These are phyloP conservation scores for Yamadazyma spencermartinsiae DNA, from an alignment of 1,139 yeast species.

Conservation along the genomic window DNA sequence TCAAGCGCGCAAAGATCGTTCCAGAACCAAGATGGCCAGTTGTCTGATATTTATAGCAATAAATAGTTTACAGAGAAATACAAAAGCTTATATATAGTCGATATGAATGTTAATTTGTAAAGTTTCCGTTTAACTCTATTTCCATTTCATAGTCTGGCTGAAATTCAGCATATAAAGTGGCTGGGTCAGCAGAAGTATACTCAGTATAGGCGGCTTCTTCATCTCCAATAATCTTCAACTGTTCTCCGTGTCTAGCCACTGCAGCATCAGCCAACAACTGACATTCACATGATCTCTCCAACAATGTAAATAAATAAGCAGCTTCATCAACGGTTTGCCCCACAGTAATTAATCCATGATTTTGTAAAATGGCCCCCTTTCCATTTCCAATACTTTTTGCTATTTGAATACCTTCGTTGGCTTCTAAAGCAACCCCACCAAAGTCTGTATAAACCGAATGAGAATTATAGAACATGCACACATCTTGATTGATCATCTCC, in stretches of 20 bases:
- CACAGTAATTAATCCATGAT: constrained; percentile 78
- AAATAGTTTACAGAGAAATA: not conserved
- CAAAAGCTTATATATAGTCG: not conserved
- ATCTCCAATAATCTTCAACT: constrained; percentile 46
- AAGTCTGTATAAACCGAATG: constrained; percentile 68
- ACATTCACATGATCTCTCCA: constrained; percentile 70
- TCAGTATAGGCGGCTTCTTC: constrained; percentile 72
- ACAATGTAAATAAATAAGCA: constrained; percentile 64
- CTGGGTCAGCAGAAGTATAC: constrained; percentile 63
- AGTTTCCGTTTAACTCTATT: constrained; percentile 22
- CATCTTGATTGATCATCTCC: constrained; percentile 82
- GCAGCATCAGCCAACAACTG: constrained; percentile 65
- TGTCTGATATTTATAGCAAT: not conserved
- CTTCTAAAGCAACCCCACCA: constrained; percentile 80
- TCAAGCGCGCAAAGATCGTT: constrained; percentile 8
- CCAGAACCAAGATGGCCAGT: constrained; percentile 17
- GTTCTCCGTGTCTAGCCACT: constrained; percentile 30
- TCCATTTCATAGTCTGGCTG: constrained; percentile 55
- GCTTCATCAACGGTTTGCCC: constrained; percentile 84
- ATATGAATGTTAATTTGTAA: constrained; percentile 11
- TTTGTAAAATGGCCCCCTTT: constrained; percentile 66
- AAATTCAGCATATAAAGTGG: constrained; percentile 68
- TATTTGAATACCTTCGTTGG: constrained; percentile 66
- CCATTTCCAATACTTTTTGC: constrained; percentile 68
- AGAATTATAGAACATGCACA: constrained; percentile 62